Conservation (phyloP, 768 basidiomycete genomes). For the Symmetrospora coprosmae region DNA sequence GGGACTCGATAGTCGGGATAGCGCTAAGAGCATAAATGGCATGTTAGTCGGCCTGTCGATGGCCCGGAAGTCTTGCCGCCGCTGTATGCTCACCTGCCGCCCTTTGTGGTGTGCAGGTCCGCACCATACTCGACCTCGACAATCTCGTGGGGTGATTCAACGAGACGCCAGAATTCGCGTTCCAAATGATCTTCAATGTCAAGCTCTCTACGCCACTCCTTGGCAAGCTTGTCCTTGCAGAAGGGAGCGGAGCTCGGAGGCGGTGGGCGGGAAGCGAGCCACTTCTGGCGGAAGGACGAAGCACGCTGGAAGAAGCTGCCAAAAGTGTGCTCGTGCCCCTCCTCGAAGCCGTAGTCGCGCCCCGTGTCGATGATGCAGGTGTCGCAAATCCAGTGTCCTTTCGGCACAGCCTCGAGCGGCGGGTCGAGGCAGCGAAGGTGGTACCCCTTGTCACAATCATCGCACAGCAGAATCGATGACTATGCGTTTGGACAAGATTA, state of each 20-base stretch:
- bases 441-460: slow-evolving; percentile 77
- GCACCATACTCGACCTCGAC: slow-evolving; percentile 99
- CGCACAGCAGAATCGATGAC: slow-evolving; percentile 72
- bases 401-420: slow-evolving; percentile 67
- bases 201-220: slow-evolving; percentile 21
- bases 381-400: slow-evolving; percentile 91
- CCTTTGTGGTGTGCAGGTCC: slow-evolving; percentile 91
- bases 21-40: slow-evolving; percentile 45
- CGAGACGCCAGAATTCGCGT: slow-evolving; percentile 90
- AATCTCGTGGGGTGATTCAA: slow-evolving; percentile 72
- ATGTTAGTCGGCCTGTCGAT: neutral
- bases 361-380: slow-evolving; percentile 80
- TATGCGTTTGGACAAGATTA: neutral
- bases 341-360: slow-evolving; percentile 94
- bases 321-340: slow-evolving; percentile 87
- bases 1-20: slow-evolving; percentile 88
- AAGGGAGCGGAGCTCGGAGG: slow-evolving; percentile 28
- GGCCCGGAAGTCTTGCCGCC: neutral
- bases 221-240: slow-evolving; percentile 45
- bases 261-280: slow-evolving; percentile 54
- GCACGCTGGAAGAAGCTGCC: slow-evolving; percentile 85
- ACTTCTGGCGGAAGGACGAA: slow-evolving; percentile 68
- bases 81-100: slow-evolving; percentile 60
- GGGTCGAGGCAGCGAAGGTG: slow-evolving; percentile 96
- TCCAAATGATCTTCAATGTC: slow-evolving; percentile 80